A percentile compares a stretch with the other conserved stretches of the same genome.
These are phyloP conservation scores for Cyberlindnera saturnus DNA, from an alignment of 805 yeast genomes.

Conservation along the genomic window DNA sequence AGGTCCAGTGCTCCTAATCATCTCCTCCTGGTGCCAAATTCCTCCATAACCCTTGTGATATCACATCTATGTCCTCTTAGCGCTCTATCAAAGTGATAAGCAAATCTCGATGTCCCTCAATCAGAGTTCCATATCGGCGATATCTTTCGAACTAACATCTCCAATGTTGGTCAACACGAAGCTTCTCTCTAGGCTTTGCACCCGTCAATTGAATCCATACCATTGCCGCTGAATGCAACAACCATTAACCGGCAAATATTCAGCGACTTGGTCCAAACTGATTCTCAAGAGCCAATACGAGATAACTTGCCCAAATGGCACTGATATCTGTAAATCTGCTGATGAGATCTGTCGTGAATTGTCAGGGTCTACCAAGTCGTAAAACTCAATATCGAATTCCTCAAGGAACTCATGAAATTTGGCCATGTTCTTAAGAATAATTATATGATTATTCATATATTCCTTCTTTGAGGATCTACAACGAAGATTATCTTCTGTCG, in stretches of 20 bases:
- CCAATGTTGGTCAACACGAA: constrained; percentile 57
- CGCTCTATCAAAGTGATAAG: constrained; percentile 37
- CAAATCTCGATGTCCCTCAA: constrained; percentile 53
- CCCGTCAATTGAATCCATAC: constrained; percentile 48
- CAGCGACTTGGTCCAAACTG: constrained; percentile 33
- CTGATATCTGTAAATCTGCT: too few relatives aligned
- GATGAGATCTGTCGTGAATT: too few relatives aligned
- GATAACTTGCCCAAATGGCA: too few relatives aligned
- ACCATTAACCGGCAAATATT: constrained; percentile 34
- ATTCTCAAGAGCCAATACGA: background rate
- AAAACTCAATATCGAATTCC: too few relatives aligned
- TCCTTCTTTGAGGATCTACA: too few relatives aligned
- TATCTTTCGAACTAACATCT: constrained; percentile 52
- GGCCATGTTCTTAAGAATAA: too few relatives aligned
- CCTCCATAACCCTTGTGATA: constrained; percentile 42
- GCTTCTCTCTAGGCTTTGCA: constrained; percentile 34
- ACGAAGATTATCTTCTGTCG: too few relatives aligned
- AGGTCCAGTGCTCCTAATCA: too few relatives aligned
- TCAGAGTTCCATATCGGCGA: constrained; percentile 61
- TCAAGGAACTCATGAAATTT: too few relatives aligned
- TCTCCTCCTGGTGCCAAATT: too few relatives aligned
- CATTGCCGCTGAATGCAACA: constrained; percentile 54
- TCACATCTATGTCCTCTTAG: constrained; percentile 33
- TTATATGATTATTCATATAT: too few relatives aligned
- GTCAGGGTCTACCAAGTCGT: too few relatives aligned